A percentile compares a stretch with the other conserved stretches of the same genome.
phyloP scores from a whole-genome alignment of 345 rosid species.

The Aurinia saxatilis region DNA sequence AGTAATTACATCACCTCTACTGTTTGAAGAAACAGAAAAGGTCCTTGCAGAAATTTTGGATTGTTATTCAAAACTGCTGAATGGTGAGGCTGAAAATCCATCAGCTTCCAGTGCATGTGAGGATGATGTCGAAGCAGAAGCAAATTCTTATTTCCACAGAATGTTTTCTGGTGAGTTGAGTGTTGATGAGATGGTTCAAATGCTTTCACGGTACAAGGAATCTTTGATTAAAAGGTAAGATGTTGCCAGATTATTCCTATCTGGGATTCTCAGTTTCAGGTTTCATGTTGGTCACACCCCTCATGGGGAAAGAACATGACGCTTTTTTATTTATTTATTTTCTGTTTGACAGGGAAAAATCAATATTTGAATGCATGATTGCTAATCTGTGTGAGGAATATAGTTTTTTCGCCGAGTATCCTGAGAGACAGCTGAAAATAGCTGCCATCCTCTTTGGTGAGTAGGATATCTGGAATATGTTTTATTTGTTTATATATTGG shows the following conservation, averaged over 20 bases:
- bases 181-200: conserved; percentile 88
- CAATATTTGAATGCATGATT: conserved; percentile 95
- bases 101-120: conserved; percentile 59
- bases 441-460: conserved; percentile 92
- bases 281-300: not conserved
- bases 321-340: not conserved
- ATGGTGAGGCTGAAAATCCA: conserved; percentile 60
- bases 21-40: conserved; percentile 30
- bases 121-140: conserved; percentile 85
- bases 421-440: conserved; percentile 87
- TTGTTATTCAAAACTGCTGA: conserved; percentile 56
- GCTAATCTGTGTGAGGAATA: conserved; percentile 93
- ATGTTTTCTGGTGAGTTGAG: conserved; percentile 86
- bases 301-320: not conserved
- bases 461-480: conserved; percentile 23
- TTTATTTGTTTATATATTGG: too few relatives aligned
- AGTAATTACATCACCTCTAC: not conserved
- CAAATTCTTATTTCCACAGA: conserved; percentile 87
- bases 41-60: conserved; percentile 44
- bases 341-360: conserved; percentile 60
- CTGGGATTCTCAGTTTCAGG: not conserved
- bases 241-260: not conserved
- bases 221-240: conserved; percentile 64
- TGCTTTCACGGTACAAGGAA: conserved; percentile 88
- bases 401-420: conserved; percentile 88